Evolutionary conservation across 2,329 filamentous ascomycete species (phyloP), one percentile per base, ranked within the genome.

Genomic region (Pseudocercospora macadamiae): DNA sequence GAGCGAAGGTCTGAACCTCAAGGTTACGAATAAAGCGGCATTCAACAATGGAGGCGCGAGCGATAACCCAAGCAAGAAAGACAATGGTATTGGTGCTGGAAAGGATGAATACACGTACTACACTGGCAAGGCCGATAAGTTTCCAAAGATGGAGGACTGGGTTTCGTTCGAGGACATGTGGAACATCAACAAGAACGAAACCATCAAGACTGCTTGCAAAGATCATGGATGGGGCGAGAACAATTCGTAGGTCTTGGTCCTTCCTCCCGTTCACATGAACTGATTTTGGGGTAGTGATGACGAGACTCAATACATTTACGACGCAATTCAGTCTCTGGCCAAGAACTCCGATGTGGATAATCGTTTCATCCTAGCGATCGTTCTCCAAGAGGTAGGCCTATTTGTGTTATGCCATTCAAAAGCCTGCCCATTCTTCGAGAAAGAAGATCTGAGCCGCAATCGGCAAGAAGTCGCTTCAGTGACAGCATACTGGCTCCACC

Each of bases 201-300:
- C 36, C 4, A 37, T 37, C 36, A 37, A 37, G 36, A 37, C 36
- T 37, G 36, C 36, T 18, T 37, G 36, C 36, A 16, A 37, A 14
- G 36, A 37, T 37, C 36, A 37, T 18, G 36, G 36, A n/a, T 37
- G 36, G 36, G 36, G 36, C n/a, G 36, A 37, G 36, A 37, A 37
- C 7, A 37, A 37, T 18, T n/a, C 36, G 36, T 37, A 2, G 19
- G 36, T 37, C 36, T 64, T 4, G 66, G 64, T 54, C 39, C 66
- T 39, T 75, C 75, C 18, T 79, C 76, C 67, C 59, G 68, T 42
- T 66, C 61, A 61, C 62, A 68, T 23, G 66, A 71, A 69, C 30
- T 73, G n/a, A n/a, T n/a, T n/a, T n/a, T n/a, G n/a, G n/a, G n/a
- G 78, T 16, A 49, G 58, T 8, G 42, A 54, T 14, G 49, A 59